Evolutionary conservation across 805 yeast genomes (phyloP).

Genomic region (Kodamaea restingae): DNA sequence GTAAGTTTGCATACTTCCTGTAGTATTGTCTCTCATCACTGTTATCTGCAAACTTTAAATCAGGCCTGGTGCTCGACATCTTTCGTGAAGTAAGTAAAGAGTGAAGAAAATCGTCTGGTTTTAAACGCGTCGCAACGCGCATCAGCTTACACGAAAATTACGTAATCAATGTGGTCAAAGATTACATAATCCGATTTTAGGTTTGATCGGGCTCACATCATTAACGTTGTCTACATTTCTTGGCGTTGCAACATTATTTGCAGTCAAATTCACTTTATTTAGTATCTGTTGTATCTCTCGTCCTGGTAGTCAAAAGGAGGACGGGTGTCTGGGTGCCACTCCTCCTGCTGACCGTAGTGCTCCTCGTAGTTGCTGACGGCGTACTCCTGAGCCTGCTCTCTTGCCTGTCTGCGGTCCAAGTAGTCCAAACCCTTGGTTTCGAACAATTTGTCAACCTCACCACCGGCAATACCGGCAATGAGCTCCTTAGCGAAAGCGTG

Average conservation of each 20-base stretch:
- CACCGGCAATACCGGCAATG: conserved; percentile 29
- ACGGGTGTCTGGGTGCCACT: conserved; percentile 25
- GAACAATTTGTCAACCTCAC: conserved; percentile 30
- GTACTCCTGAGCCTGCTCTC: conserved; percentile 20
- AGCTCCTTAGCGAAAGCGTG: conserved; percentile 29
- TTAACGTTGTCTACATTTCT: background rate
- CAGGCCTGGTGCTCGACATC: conserved; percentile 43
- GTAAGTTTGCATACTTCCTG: conserved; percentile 44
- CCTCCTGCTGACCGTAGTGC: conserved; percentile 24
- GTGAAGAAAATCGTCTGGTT: too few species aligned
- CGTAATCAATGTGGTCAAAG: background rate
- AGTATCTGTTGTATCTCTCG: conserved; percentile 16
- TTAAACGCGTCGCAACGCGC: conserved; percentile 1
- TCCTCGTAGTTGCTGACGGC: conserved; percentile 22
- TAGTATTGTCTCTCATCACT: conserved; percentile 42
- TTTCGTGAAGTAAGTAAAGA: too few species aligned
- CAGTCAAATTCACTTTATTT: background rate
- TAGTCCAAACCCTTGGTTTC: conserved; percentile 32
- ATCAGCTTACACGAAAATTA: background rate
- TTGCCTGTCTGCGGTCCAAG: conserved; percentile 26
- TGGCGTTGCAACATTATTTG: conserved; percentile 6
- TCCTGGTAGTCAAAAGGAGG: conserved; percentile 27
- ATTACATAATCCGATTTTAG: too few species aligned
- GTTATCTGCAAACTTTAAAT: conserved; percentile 37
- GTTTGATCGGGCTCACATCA: too few species aligned